Base-by-base conservation (phyloP, 495 filamentous ascomycete species). In the Neurospora sp. region DNA sequence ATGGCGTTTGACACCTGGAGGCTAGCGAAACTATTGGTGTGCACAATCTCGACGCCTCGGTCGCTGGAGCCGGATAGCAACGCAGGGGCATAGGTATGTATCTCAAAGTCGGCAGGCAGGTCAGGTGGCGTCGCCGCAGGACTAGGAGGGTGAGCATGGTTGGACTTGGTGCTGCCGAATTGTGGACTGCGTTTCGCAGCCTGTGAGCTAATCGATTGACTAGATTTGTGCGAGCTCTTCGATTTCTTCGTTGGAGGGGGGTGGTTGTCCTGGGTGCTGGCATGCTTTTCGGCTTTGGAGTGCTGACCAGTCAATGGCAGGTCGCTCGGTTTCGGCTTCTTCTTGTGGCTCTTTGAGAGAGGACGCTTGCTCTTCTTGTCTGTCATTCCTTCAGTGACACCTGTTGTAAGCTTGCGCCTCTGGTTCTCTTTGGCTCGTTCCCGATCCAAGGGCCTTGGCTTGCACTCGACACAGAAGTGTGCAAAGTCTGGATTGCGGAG, bases 401-500 rank as follows among this genome's bases (percentile, higher is more conserved):
- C 85, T 79, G 82, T 88, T 71, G 80, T 77, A 35, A 77, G 82
- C 76, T 81, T 82, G 35, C 81, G 76, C 69, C 72, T 74, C 48
- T 89, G 79, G 84, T 83, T 90, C 84, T 93, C 89, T 76, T 89
- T 85, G 42, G 96, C 96, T 76, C 86, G 84, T 75, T 90, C 87
- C 48, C 83, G 82, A 80, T 98, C 92, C 76, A 97, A 77, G 59
- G 78, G 77, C 75, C 93, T 87, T 20, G 95, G 93, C 73, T 90
- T 85, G 83, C 96, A 99, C 74, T 96, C 94, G 71, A 87, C 87
- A 83, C 96, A 99, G 76, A 90, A 91, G 82, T 99, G 97, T 27
- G 84, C 79, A 76, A 90, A 89, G 66, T 87, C 85, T 66, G 54
- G 54, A 46, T 84, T 82, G 76, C 90, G 88, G 27, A 92, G 88